Conservation (phyloP, 2,329 filamentous ascomycete species). For the Microsporum canis region DNA sequence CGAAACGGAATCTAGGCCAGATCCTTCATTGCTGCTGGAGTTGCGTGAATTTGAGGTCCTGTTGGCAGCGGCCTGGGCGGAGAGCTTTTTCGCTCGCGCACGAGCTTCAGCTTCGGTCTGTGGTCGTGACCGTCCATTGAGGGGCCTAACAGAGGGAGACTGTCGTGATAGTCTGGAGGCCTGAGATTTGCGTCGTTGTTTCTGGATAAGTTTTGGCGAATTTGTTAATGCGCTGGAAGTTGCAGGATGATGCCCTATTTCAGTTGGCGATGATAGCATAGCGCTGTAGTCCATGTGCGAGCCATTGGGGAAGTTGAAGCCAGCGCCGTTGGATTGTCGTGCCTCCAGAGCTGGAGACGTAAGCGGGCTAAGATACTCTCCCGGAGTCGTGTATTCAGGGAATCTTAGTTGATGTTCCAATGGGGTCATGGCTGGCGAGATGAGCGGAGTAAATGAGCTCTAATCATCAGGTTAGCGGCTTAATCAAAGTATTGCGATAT, state of each 20-base stretch:
- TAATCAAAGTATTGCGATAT: neutral
- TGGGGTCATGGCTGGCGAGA: slow-evolving; percentile 42
- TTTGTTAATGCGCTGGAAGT: slow-evolving; percentile 24
- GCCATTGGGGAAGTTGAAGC: slow-evolving; percentile 26
- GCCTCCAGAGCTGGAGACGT: slow-evolving; percentile 42
- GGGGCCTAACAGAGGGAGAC: slow-evolving; percentile 35
- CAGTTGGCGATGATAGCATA: slow-evolving; percentile 34
- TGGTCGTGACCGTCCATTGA: slow-evolving; percentile 26
- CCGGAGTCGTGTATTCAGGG: slow-evolving; percentile 38
- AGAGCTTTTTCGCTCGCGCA: slow-evolving; percentile 12
- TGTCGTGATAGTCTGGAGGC: slow-evolving; percentile 29
- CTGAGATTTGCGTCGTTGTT: slow-evolving; percentile 30
- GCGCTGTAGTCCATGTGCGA: slow-evolving; percentile 29
- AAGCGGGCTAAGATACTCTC: slow-evolving; percentile 41
- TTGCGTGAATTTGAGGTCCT: slow-evolving; percentile 18
- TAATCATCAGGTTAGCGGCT: slow-evolving; percentile 15
- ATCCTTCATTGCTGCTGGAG: slow-evolving; percentile 32
- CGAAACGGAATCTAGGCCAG: slow-evolving; percentile 38
- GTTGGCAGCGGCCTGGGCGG: slow-evolving; percentile 8
- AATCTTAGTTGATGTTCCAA: slow-evolving; percentile 38
- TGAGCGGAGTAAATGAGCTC: slow-evolving; percentile 40
- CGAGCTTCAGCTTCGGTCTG: slow-evolving; percentile 13
- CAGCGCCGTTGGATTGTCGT: slow-evolving; percentile 28
- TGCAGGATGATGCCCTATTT: slow-evolving; percentile 23
- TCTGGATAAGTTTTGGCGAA: slow-evolving; percentile 28